phyloP scores from a whole-genome alignment of 208 protist species.

The Angomonas ambiguus region DNA sequence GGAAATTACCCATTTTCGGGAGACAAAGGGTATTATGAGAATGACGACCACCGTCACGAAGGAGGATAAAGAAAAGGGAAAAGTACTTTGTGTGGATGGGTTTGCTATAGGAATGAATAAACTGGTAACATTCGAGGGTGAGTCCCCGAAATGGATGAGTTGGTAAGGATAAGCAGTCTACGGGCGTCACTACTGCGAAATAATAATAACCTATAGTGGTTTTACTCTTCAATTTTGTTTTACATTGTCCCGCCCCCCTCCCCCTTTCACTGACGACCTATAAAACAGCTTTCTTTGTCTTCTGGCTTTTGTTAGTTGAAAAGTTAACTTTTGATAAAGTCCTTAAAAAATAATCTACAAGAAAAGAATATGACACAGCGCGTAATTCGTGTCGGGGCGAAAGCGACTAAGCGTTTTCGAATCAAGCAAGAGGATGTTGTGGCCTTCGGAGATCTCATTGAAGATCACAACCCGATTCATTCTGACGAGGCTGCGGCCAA shows the following conservation, averaged over 20 bases:
- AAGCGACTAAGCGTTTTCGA: slow-evolving; percentile 26
- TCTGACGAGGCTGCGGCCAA: slow-evolving; percentile 50
- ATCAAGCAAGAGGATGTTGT: slow-evolving; percentile 63
- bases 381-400: slow-evolving; percentile 57
- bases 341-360: too few species aligned
- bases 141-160: slow-evolving; percentile 13
- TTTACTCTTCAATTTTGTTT: too few species aligned
- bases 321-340: neutral
- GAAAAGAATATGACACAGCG: neutral
- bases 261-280: too few species aligned
- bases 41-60: slow-evolving; percentile 68
- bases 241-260: too few species aligned
- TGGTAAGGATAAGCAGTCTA: neutral
- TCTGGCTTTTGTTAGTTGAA: slow-evolving; percentile 2
- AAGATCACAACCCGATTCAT: slow-evolving; percentile 84
- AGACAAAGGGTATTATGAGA: slow-evolving; percentile 52
- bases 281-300: slow-evolving; percentile 10
- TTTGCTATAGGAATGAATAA: slow-evolving; percentile 74
- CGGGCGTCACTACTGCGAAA: too few species aligned
- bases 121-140: slow-evolving; percentile 57
- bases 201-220: too few species aligned
- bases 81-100: slow-evolving; percentile 67
- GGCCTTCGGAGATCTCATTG: slow-evolving; percentile 63
- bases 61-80: slow-evolving; percentile 36
- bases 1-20: slow-evolving; percentile 62